phyloP scores from a whole-genome alignment of 129 eudicot species.

The Pseudognaphalium luteoalbum region DNA sequence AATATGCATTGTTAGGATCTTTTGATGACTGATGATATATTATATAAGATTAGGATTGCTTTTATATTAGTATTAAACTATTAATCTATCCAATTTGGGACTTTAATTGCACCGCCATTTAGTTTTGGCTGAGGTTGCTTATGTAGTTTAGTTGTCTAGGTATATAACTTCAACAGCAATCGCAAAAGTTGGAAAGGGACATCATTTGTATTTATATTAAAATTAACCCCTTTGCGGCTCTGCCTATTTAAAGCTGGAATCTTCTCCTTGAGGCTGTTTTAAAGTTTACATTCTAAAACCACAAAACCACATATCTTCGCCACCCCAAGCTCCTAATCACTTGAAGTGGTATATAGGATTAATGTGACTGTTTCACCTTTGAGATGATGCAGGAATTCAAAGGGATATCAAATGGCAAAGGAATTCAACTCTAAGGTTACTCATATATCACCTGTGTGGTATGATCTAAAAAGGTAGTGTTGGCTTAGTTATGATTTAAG shows the following conservation, averaged over 20 bases:
- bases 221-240: too few species aligned
- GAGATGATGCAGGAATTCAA: slow-evolving; percentile 70
- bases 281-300: background rate
- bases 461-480: slow-evolving; percentile 74
- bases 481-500: slow-evolving; percentile 5
- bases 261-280: too few species aligned
- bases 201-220: background rate
- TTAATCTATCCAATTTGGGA: background rate
- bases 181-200: background rate
- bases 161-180: background rate
- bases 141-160: background rate
- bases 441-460: slow-evolving; percentile 97
- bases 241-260: too few species aligned
- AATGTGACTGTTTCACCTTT: slow-evolving; percentile 3
- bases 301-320: background rate
- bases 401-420: slow-evolving; percentile 84
- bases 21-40: too few species aligned
- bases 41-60: too few species aligned
- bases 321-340: background rate
- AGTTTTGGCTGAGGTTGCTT: background rate
- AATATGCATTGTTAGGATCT: too few species aligned
- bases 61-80: too few species aligned
- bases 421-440: slow-evolving; percentile 73
- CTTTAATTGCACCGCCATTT: background rate
- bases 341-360: background rate